A percentile compares a stretch with the other conserved stretches of the same genome.
Conservation (phyloP, 2,329 filamentous ascomycete genomes). For the Blumeria graminis region DNA sequence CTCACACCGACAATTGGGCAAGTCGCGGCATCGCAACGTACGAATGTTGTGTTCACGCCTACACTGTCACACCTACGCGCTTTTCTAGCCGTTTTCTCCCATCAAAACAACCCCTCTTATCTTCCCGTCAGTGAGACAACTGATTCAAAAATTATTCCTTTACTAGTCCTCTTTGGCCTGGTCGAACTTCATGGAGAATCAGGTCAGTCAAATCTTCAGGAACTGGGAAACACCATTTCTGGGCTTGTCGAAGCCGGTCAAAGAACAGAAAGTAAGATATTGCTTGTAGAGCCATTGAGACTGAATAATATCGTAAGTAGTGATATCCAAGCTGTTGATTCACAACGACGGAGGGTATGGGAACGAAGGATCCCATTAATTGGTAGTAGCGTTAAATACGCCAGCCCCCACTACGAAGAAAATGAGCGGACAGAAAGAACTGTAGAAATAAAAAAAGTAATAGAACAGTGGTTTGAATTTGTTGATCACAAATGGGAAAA, state of each 20-base stretch:
- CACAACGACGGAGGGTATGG: conserved; percentile 15
- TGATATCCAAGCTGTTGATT: conserved; percentile 17
- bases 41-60: conserved; percentile 48
- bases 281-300: conserved; percentile 21
- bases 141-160: background rate
- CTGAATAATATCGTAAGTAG: conserved; percentile 5
- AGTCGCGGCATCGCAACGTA: conserved; percentile 40
- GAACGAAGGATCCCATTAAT: conserved; percentile 34
- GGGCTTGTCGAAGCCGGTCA: conserved; percentile 34
- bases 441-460: conserved; percentile 30
- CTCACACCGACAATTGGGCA: conserved; percentile 42
- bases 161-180: conserved; percentile 31
- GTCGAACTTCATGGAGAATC: conserved; percentile 40
- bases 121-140: background rate
- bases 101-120: no score
- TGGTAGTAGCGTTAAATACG: conserved; percentile 26
- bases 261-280: conserved; percentile 20
- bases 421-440: conserved; percentile 32
- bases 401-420: conserved; percentile 21
- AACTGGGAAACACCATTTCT: conserved; percentile 37
- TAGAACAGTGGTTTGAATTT: conserved; percentile 43
- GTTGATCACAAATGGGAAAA: conserved; percentile 17
- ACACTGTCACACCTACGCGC: conserved; percentile 58
- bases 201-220: conserved; percentile 54
- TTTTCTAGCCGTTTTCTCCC: conserved; percentile 31